Evolutionary conservation across 257 asterid species (phyloP).

Genomic region (Ajuga chamaepitys): DNA sequence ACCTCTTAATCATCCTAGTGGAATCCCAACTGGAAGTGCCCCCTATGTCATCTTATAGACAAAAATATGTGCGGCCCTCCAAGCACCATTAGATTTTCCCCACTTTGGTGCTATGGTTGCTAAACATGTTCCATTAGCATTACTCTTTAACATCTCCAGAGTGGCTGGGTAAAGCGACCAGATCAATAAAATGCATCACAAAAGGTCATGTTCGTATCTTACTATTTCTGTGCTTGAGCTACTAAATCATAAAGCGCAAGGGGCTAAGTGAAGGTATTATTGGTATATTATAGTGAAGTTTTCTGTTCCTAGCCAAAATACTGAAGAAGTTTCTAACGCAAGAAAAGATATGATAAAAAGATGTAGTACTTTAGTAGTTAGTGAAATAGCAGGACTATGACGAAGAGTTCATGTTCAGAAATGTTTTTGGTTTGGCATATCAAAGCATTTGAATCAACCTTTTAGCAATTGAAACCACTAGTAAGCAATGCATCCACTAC

Average conservation of each 20-base stretch:
- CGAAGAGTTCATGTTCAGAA: not conserved
- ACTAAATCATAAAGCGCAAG: not conserved
- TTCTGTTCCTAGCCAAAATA: not conserved
- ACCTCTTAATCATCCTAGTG: not conserved
- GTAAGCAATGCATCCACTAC: not conserved
- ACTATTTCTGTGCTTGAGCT: not conserved
- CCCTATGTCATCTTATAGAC: not conserved
- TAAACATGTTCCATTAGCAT: not conserved
- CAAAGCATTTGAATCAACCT: not conserved
- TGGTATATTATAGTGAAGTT: not conserved
- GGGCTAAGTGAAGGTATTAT: not conserved
- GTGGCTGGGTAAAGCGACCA: not conserved
- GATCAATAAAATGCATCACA: not conserved
- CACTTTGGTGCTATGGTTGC: not conserved
- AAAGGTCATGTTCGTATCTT: not conserved
- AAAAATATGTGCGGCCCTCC: not conserved
- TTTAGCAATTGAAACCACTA: not conserved
- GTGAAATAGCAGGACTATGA: not conserved
- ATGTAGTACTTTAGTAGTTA: not conserved
- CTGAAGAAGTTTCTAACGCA: not conserved
- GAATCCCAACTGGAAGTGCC: not conserved
- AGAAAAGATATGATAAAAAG: not conserved
- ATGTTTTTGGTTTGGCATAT: not conserved
- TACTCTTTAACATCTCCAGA: not conserved
- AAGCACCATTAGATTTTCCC: not conserved